Percentiles rank a stretch among this genome's conserved stretches.
Conservation (phyloP, 2,329 filamentous ascomycete species). For the Nigrograna mackinnonii region DNA sequence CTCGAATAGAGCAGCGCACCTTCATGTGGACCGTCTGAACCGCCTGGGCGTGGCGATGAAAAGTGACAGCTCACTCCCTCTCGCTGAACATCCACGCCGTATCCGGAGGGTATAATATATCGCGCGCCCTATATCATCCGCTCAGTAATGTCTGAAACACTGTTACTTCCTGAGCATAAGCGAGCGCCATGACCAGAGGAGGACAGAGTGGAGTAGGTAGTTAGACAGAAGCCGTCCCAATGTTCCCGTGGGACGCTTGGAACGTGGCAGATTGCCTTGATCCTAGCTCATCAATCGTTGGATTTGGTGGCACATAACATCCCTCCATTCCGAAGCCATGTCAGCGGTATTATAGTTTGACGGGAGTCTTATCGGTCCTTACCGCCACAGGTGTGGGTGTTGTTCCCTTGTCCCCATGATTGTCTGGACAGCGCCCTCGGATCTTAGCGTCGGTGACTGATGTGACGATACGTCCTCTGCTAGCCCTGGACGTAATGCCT, state of each 20-base stretch:
- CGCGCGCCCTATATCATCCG: neutral
- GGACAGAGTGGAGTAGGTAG: neutral
- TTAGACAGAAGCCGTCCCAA: neutral
- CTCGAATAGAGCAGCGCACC: neutral
- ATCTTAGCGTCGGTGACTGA: conserved; percentile 8
- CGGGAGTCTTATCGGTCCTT: conserved; percentile 21
- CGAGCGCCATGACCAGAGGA: neutral
- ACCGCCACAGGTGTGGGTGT: conserved; percentile 13
- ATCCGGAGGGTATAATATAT: conserved; percentile 1
- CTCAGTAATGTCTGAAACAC: neutral
- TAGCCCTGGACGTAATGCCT: conserved; percentile 7
- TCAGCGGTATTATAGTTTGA: conserved; percentile 30
- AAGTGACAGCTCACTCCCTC: conserved; percentile 8
- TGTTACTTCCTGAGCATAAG: conserved; percentile 1
- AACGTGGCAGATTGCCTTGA: neutral
- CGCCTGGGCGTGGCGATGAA: conserved; percentile 4
- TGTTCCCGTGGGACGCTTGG: neutral
- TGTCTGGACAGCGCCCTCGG: conserved; percentile 7
- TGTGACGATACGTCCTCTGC: conserved; percentile 8
- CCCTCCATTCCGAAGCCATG: conserved; percentile 34
- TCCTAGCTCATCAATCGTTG: neutral
- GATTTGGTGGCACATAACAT: conserved; percentile 9
- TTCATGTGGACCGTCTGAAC: neutral
- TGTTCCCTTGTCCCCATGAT: conserved; percentile 8
- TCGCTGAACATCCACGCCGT: neutral